Conservation (phyloP, 495 filamentous ascomycete species). For the Penicillium cinerascens region DNA sequence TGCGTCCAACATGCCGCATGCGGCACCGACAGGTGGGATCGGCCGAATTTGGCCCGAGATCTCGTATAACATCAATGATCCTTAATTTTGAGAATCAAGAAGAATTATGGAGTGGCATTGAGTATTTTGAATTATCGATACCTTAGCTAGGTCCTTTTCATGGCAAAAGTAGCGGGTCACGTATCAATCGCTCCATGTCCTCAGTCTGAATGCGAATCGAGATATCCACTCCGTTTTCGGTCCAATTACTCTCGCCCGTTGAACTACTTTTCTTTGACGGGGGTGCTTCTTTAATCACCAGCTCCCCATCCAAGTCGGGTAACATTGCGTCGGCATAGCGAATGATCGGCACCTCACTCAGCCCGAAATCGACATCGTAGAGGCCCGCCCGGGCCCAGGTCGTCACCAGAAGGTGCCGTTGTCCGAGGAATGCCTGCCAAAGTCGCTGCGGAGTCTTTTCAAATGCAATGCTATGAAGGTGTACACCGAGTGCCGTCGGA, state of each 20-base stretch:
- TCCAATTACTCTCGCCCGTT: conserved; percentile 11
- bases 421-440: conserved; percentile 34
- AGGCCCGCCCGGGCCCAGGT: conserved; percentile 25
- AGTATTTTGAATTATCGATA: background rate
- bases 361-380: conserved; percentile 30
- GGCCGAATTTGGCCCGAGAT: conserved; percentile 11
- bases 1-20: conserved; percentile 13
- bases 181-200: conserved; percentile 26
- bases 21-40: conserved; percentile 12
- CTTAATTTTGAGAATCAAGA: background rate
- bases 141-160: background rate
- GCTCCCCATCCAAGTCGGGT: conserved; percentile 23
- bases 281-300: conserved; percentile 28
- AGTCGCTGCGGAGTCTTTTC: conserved; percentile 31
- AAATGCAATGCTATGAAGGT: conserved; percentile 27
- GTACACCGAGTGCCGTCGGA: conserved; percentile 16
- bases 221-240: conserved; percentile 25
- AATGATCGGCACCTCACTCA: conserved; percentile 1
- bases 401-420: conserved; percentile 28
- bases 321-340: conserved; percentile 26
- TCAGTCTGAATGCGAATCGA: conserved; percentile 20
- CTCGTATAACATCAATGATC: background rate
- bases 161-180: conserved; percentile 14
- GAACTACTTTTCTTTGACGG: background rate
- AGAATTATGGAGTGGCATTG: background rate